Evolutionary conservation across 345 rosid genomes (phyloP).

Genomic region (Camelina sativa): DNA sequence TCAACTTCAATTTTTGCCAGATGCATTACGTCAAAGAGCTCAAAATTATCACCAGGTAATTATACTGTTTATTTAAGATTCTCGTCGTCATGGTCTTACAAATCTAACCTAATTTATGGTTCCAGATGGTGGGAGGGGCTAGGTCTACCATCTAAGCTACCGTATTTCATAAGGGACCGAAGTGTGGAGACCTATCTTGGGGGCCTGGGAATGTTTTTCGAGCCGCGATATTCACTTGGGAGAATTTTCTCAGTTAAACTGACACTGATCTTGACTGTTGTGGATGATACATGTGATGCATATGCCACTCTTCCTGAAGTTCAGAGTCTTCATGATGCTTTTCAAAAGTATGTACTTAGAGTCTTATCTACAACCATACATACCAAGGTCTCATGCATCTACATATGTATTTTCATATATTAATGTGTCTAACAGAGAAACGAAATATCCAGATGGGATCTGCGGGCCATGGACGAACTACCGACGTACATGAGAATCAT

Average conservation of each 20-base stretch:
- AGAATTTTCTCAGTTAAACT: conserved; percentile 13
- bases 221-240: conserved; percentile 15
- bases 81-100: no score
- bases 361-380: neutral
- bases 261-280: neutral
- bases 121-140: conserved; percentile 10
- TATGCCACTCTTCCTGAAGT: conserved; percentile 31
- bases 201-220: neutral
- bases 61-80: no score
- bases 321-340: neutral
- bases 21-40: no score
- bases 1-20: no score
- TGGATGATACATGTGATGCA: conserved; percentile 21
- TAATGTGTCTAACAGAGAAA: no score
- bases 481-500: conserved; percentile 19
- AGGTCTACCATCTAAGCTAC: conserved; percentile 15
- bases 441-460: conserved; percentile 12
- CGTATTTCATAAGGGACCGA: conserved; percentile 6
- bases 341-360: neutral
- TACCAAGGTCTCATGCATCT: no score
- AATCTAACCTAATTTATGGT: no score
- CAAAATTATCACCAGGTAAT: no score
- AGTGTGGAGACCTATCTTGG: neutral
- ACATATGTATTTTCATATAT: no score
- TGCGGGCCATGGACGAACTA: neutral